A percentile compares a stretch with the other conserved stretches of the same genome.
phyloP scores from a whole-genome alignment of 2,329 filamentous ascomycete species.

The Coleophoma crateriformis region DNA sequence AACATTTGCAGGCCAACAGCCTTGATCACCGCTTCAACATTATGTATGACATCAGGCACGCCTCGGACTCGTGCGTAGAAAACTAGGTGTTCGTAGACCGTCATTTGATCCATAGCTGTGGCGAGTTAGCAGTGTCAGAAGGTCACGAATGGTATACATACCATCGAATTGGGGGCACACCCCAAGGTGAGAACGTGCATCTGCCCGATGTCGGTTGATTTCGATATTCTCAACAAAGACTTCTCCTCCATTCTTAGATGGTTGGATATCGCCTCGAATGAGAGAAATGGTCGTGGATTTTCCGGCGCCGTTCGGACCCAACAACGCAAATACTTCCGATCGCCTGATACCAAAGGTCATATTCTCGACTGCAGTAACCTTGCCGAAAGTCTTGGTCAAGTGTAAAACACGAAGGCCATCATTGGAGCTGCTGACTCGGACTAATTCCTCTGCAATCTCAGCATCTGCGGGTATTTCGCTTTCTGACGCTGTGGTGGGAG shows the following conservation, averaged over 20 bases:
- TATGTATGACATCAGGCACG: conserved; percentile 67
- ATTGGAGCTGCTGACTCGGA: conserved; percentile 50
- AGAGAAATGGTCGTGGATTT: conserved; percentile 87
- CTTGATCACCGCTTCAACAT: conserved; percentile 71
- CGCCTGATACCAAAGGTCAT: conserved; percentile 76
- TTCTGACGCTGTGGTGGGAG: conserved; percentile 3
- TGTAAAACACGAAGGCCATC: conserved; percentile 65
- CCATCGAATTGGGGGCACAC: conserved; percentile 80
- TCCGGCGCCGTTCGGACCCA: conserved; percentile 87
- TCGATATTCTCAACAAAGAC: conserved; percentile 75
- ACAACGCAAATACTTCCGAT: conserved; percentile 80
- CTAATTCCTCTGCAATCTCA: conserved; percentile 61
- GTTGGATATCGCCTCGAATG: conserved; percentile 81
- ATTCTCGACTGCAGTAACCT: conserved; percentile 78
- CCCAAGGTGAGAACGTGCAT: conserved; percentile 73
- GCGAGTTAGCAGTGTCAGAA: not conserved
- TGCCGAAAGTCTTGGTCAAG: conserved; percentile 73
- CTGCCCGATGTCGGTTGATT: conserved; percentile 65
- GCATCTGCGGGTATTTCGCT: conserved; percentile 18
- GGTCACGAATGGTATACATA: conserved; percentile 3
- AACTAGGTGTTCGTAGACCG: conserved; percentile 75
- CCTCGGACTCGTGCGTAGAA: conserved; percentile 87
- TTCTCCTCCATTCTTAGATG: conserved; percentile 63
- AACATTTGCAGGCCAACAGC: conserved; percentile 75
- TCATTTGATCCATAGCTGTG: conserved; percentile 80